phyloP scores from a whole-genome alignment of 2,329 filamentous ascomycete genomes.

The Alternaria gaisen region DNA sequence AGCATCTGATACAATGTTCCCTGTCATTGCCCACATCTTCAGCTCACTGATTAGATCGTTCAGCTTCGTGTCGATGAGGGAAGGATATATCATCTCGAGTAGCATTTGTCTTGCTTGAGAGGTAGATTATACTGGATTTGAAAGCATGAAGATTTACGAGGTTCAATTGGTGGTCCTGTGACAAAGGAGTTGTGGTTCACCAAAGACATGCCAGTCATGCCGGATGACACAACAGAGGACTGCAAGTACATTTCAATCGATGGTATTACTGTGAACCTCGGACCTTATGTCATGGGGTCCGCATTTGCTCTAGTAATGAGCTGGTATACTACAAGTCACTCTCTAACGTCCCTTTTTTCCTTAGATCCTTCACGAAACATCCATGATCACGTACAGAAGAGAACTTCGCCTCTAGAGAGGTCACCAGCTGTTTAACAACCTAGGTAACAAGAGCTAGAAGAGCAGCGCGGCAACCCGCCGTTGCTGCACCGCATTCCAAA shows the following conservation, averaged over 20 bases:
- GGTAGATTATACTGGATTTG: no score
- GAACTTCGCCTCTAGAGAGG: neutral
- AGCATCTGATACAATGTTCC: no score
- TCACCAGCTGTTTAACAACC: neutral
- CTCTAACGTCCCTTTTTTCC: neutral
- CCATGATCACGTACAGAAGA: slow-evolving; percentile 4
- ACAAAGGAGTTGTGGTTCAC: neutral
- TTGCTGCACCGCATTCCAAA: neutral
- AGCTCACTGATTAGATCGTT: no score
- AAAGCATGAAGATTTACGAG: neutral
- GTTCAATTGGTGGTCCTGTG: neutral
- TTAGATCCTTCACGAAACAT: neutral
- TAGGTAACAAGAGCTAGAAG: no score
- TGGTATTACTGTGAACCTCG: neutral
- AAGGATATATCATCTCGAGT: no score
- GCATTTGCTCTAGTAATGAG: neutral
- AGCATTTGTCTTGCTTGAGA: no score
- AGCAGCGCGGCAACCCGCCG: no score
- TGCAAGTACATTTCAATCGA: neutral
- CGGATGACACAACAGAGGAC: no score
- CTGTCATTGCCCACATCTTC: fast-evolving
- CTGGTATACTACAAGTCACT: slow-evolving; percentile 12
- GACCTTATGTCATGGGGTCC: neutral
- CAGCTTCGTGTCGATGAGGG: no score
- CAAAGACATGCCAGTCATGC: no score